Evolutionary conservation across 352 stramenopile genomes (phyloP).

Genomic region (Pythium insidiosum): DNA sequence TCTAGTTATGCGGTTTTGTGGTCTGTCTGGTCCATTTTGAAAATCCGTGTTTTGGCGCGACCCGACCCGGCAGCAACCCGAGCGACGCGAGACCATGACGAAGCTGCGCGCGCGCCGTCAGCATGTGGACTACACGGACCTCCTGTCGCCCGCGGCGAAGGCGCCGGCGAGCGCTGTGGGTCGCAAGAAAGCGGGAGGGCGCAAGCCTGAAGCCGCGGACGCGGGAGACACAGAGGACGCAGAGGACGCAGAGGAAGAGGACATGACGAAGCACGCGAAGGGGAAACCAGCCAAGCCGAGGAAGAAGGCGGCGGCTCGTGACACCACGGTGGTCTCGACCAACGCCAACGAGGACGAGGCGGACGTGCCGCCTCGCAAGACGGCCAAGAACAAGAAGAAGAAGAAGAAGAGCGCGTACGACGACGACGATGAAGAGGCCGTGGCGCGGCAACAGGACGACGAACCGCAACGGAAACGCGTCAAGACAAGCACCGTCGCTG

Average conservation of each 20-base stretch:
- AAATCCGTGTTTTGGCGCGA: background rate
- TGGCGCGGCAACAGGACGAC: too few relatives aligned
- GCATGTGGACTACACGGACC: constrained; percentile 35
- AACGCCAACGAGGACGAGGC: constrained; percentile 12
- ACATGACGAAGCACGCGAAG: too few relatives aligned
- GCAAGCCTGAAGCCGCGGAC: constrained; percentile 8
- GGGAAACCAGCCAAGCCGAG: too few relatives aligned
- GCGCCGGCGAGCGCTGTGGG: constrained; percentile 7
- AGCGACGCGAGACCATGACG: constrained; percentile 13
- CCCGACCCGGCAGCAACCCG: constrained; percentile 9
- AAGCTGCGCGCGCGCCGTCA: constrained; percentile 22
- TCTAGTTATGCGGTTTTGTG: background rate
- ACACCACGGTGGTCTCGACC: too few relatives aligned
- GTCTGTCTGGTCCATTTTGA: constrained; percentile 3
- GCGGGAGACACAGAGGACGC: constrained; percentile 8
- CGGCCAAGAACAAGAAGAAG: constrained; percentile 13
- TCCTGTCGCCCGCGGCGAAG: constrained; percentile 18
- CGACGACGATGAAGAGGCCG: too few relatives aligned
- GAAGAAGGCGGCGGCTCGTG: too few relatives aligned
- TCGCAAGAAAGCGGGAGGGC: constrained; percentile 11
- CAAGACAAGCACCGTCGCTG: too few relatives aligned
- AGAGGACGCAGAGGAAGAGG: constrained; percentile 11
- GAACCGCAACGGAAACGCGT: too few relatives aligned
- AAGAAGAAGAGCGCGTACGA: constrained; percentile 17
- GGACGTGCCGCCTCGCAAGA: background rate